Evolutionary conservation across 352 stramenopile genomes (phyloP).

Genomic region (Phytophthora europaea): DNA sequence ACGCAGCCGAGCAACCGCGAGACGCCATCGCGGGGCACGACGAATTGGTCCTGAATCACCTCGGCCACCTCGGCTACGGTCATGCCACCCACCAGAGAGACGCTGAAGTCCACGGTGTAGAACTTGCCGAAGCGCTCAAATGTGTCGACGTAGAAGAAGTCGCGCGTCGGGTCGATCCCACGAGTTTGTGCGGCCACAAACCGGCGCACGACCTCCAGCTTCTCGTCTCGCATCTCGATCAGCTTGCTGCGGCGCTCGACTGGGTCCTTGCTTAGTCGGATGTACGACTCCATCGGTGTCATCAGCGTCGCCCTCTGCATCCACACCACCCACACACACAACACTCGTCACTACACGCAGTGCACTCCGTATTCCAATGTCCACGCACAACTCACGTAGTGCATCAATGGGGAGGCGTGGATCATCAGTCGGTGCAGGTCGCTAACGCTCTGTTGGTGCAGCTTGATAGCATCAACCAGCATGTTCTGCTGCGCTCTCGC

Average conservation of each 20-base stretch:
- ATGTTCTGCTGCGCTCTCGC: constrained; percentile 39
- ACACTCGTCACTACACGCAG: constrained; percentile 7
- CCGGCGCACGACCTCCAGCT: constrained; percentile 48
- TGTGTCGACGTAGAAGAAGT: constrained; percentile 76
- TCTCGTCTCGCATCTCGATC: constrained; percentile 58
- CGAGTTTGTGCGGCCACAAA: constrained; percentile 63
- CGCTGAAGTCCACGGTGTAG: constrained; percentile 76
- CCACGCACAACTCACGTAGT: constrained; percentile 58
- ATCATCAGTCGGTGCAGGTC: constrained; percentile 52
- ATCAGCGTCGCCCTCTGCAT: constrained; percentile 66
- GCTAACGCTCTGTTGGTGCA: constrained; percentile 57
- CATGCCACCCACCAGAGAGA: constrained; percentile 56
- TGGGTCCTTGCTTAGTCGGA: constrained; percentile 57
- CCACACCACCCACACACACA: constrained; percentile 6
- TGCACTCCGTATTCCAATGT: background rate
- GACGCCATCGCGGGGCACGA: constrained; percentile 61
- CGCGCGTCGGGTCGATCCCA: constrained; percentile 58
- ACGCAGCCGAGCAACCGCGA: constrained; percentile 65
- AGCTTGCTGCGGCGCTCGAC: constrained; percentile 49
- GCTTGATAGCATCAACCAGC: constrained; percentile 42
- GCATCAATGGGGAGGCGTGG: constrained; percentile 52
- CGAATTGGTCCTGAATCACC: constrained; percentile 69
- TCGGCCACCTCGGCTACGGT: constrained; percentile 56
- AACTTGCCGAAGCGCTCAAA: constrained; percentile 78
- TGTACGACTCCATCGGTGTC: constrained; percentile 77